Evolutionary conservation across 352 stramenopile genomes (phyloP).

Genomic region (Phytophthora palmivora): DNA sequence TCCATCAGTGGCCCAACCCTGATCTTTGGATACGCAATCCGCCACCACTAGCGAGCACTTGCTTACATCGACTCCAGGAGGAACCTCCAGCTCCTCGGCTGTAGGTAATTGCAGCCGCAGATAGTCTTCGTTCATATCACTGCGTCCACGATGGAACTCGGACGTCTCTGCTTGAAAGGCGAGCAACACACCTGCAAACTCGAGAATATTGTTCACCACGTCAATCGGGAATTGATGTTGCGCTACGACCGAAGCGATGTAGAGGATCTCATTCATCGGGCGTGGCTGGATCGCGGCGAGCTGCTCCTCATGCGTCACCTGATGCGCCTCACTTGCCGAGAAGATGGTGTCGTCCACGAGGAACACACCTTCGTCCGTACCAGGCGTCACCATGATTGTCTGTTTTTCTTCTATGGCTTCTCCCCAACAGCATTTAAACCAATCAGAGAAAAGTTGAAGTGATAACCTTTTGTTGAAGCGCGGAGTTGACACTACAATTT

Average conservation of each 20-base stretch:
- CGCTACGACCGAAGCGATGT: slow-evolving; percentile 48
- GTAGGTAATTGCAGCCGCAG: slow-evolving; percentile 49
- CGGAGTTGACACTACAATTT: too few relatives aligned
- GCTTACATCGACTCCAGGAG: slow-evolving; percentile 45
- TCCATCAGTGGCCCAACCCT: slow-evolving; percentile 69
- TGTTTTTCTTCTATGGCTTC: slow-evolving; percentile 2
- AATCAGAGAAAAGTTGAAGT: slow-evolving; percentile 22
- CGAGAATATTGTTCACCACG: slow-evolving; percentile 56
- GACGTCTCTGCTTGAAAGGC: slow-evolving; percentile 51
- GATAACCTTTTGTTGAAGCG: too few relatives aligned
- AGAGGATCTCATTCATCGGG: slow-evolving; percentile 46
- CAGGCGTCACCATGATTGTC: slow-evolving; percentile 18
- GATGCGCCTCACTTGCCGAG: slow-evolving; percentile 23
- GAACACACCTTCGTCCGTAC: slow-evolving; percentile 40
- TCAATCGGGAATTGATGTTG: slow-evolving; percentile 44
- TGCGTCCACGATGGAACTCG: slow-evolving; percentile 31
- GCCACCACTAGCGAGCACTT: slow-evolving; percentile 53
- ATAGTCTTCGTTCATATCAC: slow-evolving; percentile 71
- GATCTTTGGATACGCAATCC: slow-evolving; percentile 72
- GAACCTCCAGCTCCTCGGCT: slow-evolving; percentile 42
- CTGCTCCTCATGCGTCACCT: slow-evolving; percentile 32
- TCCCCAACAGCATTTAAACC: slow-evolving; percentile 5
- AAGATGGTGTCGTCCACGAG: slow-evolving; percentile 43
- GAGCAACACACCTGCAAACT: slow-evolving; percentile 60
- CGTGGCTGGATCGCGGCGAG: slow-evolving; percentile 21